Base-by-base conservation (phyloP, 371 early-diverging fungal genomes). In the Blakeslea trispora region DNA sequence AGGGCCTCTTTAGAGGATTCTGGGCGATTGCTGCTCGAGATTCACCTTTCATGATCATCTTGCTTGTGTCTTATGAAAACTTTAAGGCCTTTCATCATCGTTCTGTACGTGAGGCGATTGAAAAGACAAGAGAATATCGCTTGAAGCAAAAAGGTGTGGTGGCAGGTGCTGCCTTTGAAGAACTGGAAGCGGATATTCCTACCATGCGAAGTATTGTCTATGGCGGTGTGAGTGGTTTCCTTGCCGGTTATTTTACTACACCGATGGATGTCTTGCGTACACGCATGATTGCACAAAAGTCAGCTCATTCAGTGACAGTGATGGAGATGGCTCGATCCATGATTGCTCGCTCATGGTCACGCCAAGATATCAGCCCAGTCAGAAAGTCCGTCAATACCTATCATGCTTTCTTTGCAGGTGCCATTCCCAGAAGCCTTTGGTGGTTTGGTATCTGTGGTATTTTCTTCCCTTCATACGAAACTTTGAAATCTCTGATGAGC, bases 191-290 rank as follows among this genome's bases (percentile, higher is more conserved):
- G 32, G 79, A 81, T 68, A 89, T 90, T 53, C 81, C 92, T 7
- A 86, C 89, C 10, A 66, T 86, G 61, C 77, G 75, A 22, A 85
- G 85, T 50, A 82, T 86, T 13, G 35, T 90, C 47, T 91, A 86
- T 67, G 92, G 91, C 37, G 92, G 91, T 14, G 62, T 92, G 18
- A 87, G 88, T 32, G 92, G 92, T 4, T 87, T 81, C 55, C 71
- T 92, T 63, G 91, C 92, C 2, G 92, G 89, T 9, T 91, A 85
- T 57, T 74, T 88, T 28, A 92, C 92, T 1, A 90, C 92, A 2
- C 92, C 92, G 3, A 87, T 91, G 80, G 92, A 92, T 66, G 89
- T 91, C 0, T 76, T 92, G 37, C 81, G 85, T n/a, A 90, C 92
- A 10, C 71, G 84, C 17, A 82, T 92, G 69, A 90, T 92, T 81